phyloP scores from a whole-genome alignment of 495 filamentous ascomycete genomes.

The Penicillium psychrofluorescens region DNA sequence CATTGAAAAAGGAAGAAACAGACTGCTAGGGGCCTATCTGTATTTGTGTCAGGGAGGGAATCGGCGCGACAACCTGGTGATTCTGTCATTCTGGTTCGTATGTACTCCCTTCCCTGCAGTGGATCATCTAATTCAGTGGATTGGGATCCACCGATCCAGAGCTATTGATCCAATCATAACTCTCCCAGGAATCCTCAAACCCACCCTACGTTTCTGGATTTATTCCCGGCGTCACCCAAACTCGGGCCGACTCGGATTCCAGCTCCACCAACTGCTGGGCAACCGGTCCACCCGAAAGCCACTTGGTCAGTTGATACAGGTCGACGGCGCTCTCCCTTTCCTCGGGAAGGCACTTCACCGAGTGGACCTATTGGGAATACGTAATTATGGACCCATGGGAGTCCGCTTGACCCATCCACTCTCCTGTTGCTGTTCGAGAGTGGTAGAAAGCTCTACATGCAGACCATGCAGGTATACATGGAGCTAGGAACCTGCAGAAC shows the following conservation, averaged over 20 bases:
- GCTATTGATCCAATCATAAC: slow-evolving; percentile 11
- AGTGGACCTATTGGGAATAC: slow-evolving; percentile 17
- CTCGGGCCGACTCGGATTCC: slow-evolving; percentile 27
- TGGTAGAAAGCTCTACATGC: too few species aligned
- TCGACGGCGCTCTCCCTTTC: slow-evolving; percentile 12
- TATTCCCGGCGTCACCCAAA: slow-evolving; percentile 20
- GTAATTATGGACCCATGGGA: slow-evolving; percentile 13
- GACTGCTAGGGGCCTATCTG: too few species aligned
- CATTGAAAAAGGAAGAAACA: too few species aligned
- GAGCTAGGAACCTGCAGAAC: background rate
- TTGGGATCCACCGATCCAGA: slow-evolving; percentile 6
- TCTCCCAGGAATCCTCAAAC: slow-evolving; percentile 4
- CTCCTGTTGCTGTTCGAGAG: background rate
- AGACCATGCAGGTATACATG: too few species aligned
- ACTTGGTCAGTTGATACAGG: slow-evolving; percentile 14
- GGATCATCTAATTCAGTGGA: slow-evolving; percentile 19
- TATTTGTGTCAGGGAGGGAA: too few species aligned
- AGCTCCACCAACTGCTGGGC: slow-evolving; percentile 17
- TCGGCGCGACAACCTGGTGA: too few species aligned
- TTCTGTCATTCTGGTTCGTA: background rate
- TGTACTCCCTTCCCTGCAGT: slow-evolving; percentile 15
- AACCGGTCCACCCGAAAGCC: slow-evolving; percentile 16
- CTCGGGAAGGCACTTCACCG: slow-evolving; percentile 22
- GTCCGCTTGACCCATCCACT: background rate
- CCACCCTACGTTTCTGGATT: slow-evolving; percentile 11